Conservation (phyloP, 352 stramenopile species). For the Plasmopara viticola region DNA sequence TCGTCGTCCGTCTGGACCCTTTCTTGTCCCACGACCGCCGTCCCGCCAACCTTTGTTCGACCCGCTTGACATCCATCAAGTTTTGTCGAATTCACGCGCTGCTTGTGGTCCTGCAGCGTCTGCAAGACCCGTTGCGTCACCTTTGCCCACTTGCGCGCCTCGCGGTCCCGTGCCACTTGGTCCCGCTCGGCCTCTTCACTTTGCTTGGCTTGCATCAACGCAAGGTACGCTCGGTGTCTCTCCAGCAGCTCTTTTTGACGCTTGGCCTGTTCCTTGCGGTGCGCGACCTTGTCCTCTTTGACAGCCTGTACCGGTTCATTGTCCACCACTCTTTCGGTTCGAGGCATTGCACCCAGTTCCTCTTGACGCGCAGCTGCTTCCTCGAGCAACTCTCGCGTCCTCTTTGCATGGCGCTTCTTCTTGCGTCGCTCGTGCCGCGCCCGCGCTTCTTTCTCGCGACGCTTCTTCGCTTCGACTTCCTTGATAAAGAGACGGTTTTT, state of each 20-base stretch:
- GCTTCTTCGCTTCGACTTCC: conserved; percentile 66
- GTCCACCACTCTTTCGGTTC: too few relatives aligned
- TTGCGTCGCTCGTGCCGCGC: conserved; percentile 38
- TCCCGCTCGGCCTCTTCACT: conserved; percentile 42
- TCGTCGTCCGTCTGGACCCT: conserved; percentile 17
- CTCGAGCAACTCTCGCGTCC: conserved; percentile 44
- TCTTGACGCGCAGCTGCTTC: conserved; percentile 28
- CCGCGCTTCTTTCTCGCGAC: conserved; percentile 50
- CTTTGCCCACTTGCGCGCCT: conserved; percentile 47
- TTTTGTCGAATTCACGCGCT: too few relatives aligned
- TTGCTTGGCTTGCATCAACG: conserved; percentile 45
- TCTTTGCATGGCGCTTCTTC: conserved; percentile 57
- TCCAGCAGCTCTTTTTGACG: conserved; percentile 46
- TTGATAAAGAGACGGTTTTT: conserved; percentile 70
- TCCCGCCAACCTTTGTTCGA: too few relatives aligned
- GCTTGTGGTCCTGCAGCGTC: conserved; percentile 35
- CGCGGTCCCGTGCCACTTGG: conserved; percentile 40
- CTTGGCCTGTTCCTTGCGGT: conserved; percentile 32
- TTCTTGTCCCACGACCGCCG: conserved; percentile 5
- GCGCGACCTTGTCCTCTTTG: neutral
- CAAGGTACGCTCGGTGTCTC: conserved; percentile 52
- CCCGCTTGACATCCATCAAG: too few relatives aligned
- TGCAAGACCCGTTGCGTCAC: conserved; percentile 50
- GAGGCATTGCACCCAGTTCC: conserved; percentile 12
- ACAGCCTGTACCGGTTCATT: conserved; percentile 20